Base-by-base conservation (phyloP, 345 rosid species). In the Populus deltoides region DNA sequence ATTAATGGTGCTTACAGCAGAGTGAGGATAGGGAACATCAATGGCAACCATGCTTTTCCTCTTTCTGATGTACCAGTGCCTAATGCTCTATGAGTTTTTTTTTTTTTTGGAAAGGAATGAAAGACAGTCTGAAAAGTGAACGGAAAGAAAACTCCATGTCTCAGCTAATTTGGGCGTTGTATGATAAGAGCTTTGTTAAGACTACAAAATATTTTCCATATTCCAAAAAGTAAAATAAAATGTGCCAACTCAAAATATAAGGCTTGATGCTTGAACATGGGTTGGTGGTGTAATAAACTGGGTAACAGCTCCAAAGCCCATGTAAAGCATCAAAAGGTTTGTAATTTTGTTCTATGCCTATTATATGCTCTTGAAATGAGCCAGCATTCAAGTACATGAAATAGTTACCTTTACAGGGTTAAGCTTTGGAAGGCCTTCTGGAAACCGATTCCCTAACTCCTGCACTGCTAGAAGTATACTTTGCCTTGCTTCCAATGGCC, bases 401-500 rank as follows among this genome's bases (percentile, higher is more conserved):
- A 68, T 18, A 41, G 12, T 73, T 88, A 88, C 97, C 97, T 88
- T 93, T 49, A 95, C 97, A 85, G 99, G 99, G 90, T 96, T 91
- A 77, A 96, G 98, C 86, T 91, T 96, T 74, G 97, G 99, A 79
- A 91, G 91, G 84, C 97, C 99, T 79, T 88, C 85, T 53, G 98
- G 94, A 86, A 96, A 94, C 85, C 93, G 90, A 81, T 84, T 83
- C 68, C 90, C 87, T 70, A 96, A 81, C 88, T 92, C 97, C 88
- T 96, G 90, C 65, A 96, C 81, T 41, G 98, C 98, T 72, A 96
- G 90, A 49, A 94, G 87, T 76, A 96, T 89, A 80, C 93, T 93
- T 81, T 96, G 98, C 83, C 99, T 96, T 83, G 97, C 97, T 86
- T 96, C 98, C 79, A 88, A 71, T 61, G 99, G 97, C 33, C 98